Base-by-base conservation (phyloP, 208 protist species). In the Trypanosoma lewisi region DNA sequence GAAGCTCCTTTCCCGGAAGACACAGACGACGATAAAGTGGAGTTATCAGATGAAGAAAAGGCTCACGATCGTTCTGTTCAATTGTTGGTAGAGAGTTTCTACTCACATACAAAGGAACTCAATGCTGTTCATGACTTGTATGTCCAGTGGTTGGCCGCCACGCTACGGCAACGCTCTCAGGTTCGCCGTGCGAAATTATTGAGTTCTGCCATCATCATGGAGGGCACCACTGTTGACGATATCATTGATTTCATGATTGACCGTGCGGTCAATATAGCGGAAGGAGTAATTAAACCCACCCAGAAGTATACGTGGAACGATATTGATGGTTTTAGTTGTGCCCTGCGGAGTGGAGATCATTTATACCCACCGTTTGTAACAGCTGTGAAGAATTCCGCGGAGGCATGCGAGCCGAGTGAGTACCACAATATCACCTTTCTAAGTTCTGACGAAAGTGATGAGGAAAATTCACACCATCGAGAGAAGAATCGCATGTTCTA, bases 361-460 rank as follows among this genome's bases (percentile, higher is more conserved):
- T 71, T 83, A 60, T 90, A 73, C 65, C 90, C 90, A 4, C 90
- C 90, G 17, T 54, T 96, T 37, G 48, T 89, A 54, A 74, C 71
- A 17, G 27, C 63, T 37, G 50, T 61, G 37, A 19, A 7, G 19
- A 69, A 70, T 54, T 55, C 51, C 19, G n/a, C 2, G 16, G 54
- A 65, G 5, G 27, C 31, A 7, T 39, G 17, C 34, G 45, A 48
- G 11, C 57, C 56, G 28, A 77, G 75, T 64, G 64, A 67, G 69
- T 67, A 56, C 47, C 88, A 92, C 76, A 64, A 68, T 33, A 71
- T 75, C 62, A 91, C 88, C 2, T 92, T 95, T 64, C 77, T 95
- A 39, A 91, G 85, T 76, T 89, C 80, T 49, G 88, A 95, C 66
- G 88, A 95, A 34, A 92, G 85, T 70, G 83, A 92, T 56, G 78